Percentiles rank a stretch among this genome's conserved stretches.
Evolutionary conservation across 768 basidiomycete species (phyloP).

Genomic region (Leccinum arenicola): DNA sequence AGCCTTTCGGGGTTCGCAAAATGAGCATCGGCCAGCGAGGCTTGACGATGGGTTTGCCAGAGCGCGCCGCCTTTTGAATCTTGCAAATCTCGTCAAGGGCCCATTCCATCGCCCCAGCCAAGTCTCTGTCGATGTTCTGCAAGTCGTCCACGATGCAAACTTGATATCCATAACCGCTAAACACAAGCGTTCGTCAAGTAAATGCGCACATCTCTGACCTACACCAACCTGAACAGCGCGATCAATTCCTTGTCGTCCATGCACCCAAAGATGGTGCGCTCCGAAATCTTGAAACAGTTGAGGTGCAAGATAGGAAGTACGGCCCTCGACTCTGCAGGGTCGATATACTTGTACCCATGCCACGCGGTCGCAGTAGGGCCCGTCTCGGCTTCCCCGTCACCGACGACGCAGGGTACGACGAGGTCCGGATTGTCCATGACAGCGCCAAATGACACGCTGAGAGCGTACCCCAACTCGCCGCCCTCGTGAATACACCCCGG

Average conservation of each 20-base stretch:
- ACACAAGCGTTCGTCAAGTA: not conserved
- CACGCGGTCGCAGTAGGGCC: slow-evolving; percentile 79
- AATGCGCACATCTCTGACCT: not conserved
- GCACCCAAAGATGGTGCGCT: slow-evolving; percentile 84
- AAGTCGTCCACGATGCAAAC: slow-evolving; percentile 75
- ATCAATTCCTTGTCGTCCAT: slow-evolving; percentile 88
- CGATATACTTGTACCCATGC: slow-evolving; percentile 88
- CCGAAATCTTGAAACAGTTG: slow-evolving; percentile 89
- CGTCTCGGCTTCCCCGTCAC: slow-evolving; percentile 85
- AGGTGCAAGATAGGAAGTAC: slow-evolving; percentile 89
- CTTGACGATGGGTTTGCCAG: slow-evolving; percentile 73
- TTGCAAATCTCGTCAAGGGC: slow-evolving; percentile 66
- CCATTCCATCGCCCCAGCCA: slow-evolving; percentile 84
- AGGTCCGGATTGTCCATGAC: slow-evolving; percentile 91
- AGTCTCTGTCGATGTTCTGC: slow-evolving; percentile 66
- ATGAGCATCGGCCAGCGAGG: slow-evolving; percentile 91
- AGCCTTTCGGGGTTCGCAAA: slow-evolving; percentile 83
- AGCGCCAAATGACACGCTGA: slow-evolving; percentile 81
- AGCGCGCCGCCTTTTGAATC: slow-evolving; percentile 79
- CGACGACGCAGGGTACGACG: slow-evolving; percentile 77
- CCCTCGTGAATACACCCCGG: slow-evolving; percentile 93
- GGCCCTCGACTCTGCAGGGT: slow-evolving; percentile 86
- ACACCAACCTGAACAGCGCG: slow-evolving; percentile 62
- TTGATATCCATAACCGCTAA: slow-evolving; percentile 84
- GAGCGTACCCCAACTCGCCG: slow-evolving; percentile 86